Evolutionary conservation across 2,329 filamentous ascomycete genomes (phyloP).

Genomic region (Diaporthe sp.): DNA sequence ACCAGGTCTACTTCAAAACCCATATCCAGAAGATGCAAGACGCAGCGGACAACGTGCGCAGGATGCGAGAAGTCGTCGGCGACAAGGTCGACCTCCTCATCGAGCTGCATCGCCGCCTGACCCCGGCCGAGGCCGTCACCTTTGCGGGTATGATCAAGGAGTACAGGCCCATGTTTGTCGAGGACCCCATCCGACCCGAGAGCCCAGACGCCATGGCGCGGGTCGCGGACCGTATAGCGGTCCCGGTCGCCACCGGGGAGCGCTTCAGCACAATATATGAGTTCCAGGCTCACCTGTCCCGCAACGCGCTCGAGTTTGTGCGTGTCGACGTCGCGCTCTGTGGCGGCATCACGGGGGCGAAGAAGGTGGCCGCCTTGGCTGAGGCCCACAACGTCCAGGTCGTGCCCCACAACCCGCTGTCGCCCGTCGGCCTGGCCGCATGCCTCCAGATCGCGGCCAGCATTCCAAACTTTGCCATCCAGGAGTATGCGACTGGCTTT

Average conservation of each 20-base stretch:
- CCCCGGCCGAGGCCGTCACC: conserved; percentile 1
- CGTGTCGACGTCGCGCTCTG: neutral
- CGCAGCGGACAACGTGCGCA: conserved; percentile 1
- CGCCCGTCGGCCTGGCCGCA: conserved; percentile 1
- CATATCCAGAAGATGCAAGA: conserved; percentile 13
- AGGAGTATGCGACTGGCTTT: conserved; percentile 2
- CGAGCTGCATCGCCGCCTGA: neutral
- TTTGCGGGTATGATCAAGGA: conserved; percentile 3
- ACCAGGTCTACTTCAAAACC: conserved; percentile 4
- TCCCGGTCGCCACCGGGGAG: neutral
- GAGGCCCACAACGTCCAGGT: conserved; percentile 8
- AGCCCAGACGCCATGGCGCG: neutral
- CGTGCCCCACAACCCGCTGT: neutral
- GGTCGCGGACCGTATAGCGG: neutral
- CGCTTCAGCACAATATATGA: conserved; percentile 10
- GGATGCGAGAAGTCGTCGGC: neutral
- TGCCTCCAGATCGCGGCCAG: neutral
- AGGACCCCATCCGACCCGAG: neutral
- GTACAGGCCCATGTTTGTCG: conserved; percentile 4
- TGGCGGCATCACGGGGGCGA: neutral
- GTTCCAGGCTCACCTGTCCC: conserved; percentile 1
- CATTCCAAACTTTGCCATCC: neutral
- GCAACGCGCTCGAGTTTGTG: neutral
- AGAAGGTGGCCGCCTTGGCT: conserved; percentile 4
- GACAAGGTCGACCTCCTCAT: conserved; percentile 6